Percentiles rank a stretch among this genome's conserved stretches.
Conservation (phyloP, 345 rosid species). For the Eucalyptus brandiana region DNA sequence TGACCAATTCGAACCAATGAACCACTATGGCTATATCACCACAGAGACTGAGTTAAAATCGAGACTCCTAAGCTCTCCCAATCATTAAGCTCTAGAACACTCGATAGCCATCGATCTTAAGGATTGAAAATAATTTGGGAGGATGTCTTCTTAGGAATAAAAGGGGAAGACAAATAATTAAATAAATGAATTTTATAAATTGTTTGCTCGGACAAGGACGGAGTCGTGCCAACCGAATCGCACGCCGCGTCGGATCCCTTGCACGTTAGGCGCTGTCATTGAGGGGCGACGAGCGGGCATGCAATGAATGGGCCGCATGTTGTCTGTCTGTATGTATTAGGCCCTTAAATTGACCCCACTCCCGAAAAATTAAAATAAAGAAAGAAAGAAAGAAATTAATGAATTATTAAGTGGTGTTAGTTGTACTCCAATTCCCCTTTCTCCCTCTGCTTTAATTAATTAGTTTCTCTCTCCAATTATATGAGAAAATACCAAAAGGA, state of each 20-base stretch:
- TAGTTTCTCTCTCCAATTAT: neutral
- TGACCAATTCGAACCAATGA: neutral
- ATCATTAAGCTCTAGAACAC: neutral
- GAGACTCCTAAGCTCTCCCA: neutral
- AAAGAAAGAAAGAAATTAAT: neutral
- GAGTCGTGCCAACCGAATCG: neutral
- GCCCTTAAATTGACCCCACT: neutral
- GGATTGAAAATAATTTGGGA: accelerated
- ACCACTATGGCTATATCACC: neutral
- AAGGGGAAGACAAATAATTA: neutral
- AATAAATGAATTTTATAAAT: neutral
- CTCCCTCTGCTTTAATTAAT: neutral
- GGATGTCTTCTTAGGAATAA: accelerated
- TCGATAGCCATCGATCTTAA: neutral
- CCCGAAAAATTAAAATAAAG: neutral
- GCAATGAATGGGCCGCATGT: neutral
- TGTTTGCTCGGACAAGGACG: neutral
- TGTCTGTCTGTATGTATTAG: neutral
- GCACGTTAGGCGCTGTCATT: neutral
- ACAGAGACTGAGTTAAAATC: accelerated
- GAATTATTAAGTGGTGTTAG: neutral
- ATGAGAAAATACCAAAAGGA: neutral
- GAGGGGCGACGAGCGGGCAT: neutral
- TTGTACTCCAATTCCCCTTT: neutral
- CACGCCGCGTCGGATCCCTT: neutral